Conservation (phyloP, 139 green algal genomes). For the Nannochloris sp. region DNA sequence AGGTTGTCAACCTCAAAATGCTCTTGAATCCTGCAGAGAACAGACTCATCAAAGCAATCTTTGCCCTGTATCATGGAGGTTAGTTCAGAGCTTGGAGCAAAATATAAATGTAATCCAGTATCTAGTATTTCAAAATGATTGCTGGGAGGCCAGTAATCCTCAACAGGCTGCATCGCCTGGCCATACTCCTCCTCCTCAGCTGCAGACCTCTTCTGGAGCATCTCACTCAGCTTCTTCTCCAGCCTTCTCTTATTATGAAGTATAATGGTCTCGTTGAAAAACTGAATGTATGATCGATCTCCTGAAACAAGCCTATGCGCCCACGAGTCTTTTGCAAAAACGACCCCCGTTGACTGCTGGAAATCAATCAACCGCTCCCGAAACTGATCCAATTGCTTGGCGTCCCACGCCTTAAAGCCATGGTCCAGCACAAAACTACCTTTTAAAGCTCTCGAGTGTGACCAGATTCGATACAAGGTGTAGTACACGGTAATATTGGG, state of each 20-base stretch:
- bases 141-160: not conserved
- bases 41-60: slow-evolving; percentile 3
- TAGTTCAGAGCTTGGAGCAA: not conserved
- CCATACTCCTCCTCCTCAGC: not conserved
- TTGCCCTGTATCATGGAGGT: not conserved
- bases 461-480: slow-evolving; percentile 47
- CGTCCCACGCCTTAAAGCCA: slow-evolving; percentile 19
- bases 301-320: slow-evolving; percentile 10
- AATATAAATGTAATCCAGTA: not conserved
- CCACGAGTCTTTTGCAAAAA: slow-evolving; percentile 12
- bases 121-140: not conserved
- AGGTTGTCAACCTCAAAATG: too few relatives aligned
- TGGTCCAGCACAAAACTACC: slow-evolving; percentile 20
- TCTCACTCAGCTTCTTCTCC: not conserved
- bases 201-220: not conserved
- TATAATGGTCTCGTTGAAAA: not conserved
- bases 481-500: slow-evolving; percentile 67
- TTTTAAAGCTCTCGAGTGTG: slow-evolving; percentile 40
- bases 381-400: slow-evolving; percentile 22
- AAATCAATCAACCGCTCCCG: slow-evolving; percentile 14
- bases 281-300: slow-evolving; percentile 11
- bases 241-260: not conserved
- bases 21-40: too few relatives aligned
- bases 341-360: not conserved
- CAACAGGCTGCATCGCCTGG: not conserved